Base-by-base conservation (phyloP, 2,329 filamentous ascomycete genomes). In the Xylaria digitata region DNA sequence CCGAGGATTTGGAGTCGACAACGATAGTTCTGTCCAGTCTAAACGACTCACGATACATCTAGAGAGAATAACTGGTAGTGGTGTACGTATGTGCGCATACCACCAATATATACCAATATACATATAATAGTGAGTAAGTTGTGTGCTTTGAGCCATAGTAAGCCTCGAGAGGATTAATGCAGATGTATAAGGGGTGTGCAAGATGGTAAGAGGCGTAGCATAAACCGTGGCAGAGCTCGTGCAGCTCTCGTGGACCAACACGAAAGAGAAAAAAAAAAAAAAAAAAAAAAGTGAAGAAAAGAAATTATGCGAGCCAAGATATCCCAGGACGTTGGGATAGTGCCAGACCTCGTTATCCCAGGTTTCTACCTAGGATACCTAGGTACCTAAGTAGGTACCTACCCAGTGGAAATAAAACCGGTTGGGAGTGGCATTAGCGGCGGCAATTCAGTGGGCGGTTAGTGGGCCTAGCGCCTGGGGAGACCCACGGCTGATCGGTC, bases 351-450 rank as follows among this genome's bases (percentile, higher is more conserved):
- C 19, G 19, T 17, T 23, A 21, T 55, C 32, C 26, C 26, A 26
- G 26, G 26, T 26, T 26, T 26, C 26, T 26, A 26, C 26, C 49
- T 6, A 34, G 7, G 26, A 46, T 61, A 52, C 26, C 40, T 54
- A 45, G 26, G 15, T 40, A 56, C 23, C 30, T 9, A 26, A 2
- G 3, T 5, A 26, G 26, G 26, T 26, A 26, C 26, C 26, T 26
- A 26, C 3, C 26, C 26, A 26, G 26, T 26, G 26, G 15, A 17
- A 23, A 15, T 15, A 23, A 17, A 53, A 62, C 53, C 34, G 34
- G 8, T 37, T 37, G 37, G 54, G 58, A 63, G 61, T 59, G 49
- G 50, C 49, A 65, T 62, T 65, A 68, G 66, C 58, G 58, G 58
- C 66, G 66, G 66, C 63, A 68, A 61, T 54, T 63, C 40, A 62